These are phyloP conservation scores for Picea abies DNA, from an alignment of 83 land plant genomes.

Conservation along the genomic window DNA sequence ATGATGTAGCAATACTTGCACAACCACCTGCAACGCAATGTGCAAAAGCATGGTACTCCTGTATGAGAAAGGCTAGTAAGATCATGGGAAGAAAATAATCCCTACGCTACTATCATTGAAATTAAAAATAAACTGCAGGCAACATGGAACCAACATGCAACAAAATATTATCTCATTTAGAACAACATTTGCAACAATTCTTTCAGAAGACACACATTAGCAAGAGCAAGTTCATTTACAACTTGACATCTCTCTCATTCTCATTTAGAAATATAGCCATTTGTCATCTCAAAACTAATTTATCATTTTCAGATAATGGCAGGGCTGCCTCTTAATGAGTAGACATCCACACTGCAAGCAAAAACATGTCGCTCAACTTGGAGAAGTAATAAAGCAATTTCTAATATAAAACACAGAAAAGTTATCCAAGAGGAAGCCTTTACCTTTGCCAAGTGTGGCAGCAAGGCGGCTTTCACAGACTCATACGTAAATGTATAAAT, in stretches of 20 bases:
- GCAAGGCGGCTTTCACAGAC: slow-evolving; percentile 78
- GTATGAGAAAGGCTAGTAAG: slow-evolving; percentile 22
- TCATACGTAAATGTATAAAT: slow-evolving; percentile 94
- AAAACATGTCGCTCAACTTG: neutral
- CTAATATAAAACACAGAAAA: neutral
- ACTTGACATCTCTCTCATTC: neutral
- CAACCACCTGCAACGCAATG: slow-evolving; percentile 97
- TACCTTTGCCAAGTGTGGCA: slow-evolving; percentile 86
- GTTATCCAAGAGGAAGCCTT: neutral
- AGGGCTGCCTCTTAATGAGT: neutral
- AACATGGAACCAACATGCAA: neutral
- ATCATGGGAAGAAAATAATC: neutral
- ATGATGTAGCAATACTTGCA: slow-evolving; percentile 95
- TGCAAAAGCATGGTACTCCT: slow-evolving; percentile 86
- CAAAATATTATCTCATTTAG: slow-evolving; percentile 6
- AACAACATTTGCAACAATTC: neutral
- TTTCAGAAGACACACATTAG: neutral
- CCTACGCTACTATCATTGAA: neutral
- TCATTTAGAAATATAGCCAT: neutral
- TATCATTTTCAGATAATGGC: neutral
- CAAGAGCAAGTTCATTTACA: neutral
- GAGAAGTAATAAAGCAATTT: neutral
- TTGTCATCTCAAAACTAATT: neutral
- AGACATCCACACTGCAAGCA: neutral
- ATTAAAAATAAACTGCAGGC: neutral